These are phyloP conservation scores for Debaryomyces hansenii DNA, from an alignment of 805 yeast genomes.

Conservation along the genomic window DNA sequence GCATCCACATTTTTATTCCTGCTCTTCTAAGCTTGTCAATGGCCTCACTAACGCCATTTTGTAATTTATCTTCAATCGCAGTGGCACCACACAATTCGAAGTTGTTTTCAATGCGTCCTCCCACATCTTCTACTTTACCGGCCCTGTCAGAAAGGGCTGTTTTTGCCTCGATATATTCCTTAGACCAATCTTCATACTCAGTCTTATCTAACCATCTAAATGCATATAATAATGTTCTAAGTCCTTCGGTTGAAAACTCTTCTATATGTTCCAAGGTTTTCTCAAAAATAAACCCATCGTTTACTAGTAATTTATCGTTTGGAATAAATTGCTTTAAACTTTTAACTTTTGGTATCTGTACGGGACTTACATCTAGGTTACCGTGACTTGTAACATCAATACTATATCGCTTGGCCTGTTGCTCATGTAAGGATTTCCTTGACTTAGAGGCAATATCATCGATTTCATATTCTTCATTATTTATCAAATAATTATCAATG, in stretches of 20 bases:
- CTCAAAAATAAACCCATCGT: slow-evolving; percentile 78
- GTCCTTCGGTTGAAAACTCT: slow-evolving; percentile 91
- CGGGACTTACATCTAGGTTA: slow-evolving; percentile 2
- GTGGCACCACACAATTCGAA: slow-evolving; percentile 84
- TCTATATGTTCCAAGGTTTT: slow-evolving; percentile 88
- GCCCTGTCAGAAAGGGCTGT: slow-evolving; percentile 71
- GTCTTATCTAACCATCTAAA: slow-evolving; percentile 64
- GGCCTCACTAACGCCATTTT: slow-evolving; percentile 94
- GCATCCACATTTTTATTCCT: slow-evolving; percentile 95
- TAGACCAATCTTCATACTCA: slow-evolving; percentile 67
- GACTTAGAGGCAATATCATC: slow-evolving; percentile 53
- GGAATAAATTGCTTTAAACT: slow-evolving; percentile 17
- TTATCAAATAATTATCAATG: slow-evolving; percentile 50
- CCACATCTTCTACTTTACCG: slow-evolving; percentile 65
- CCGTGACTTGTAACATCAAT: slow-evolving; percentile 16
- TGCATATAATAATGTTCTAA: slow-evolving; percentile 84
- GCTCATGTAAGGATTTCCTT: slow-evolving; percentile 57
- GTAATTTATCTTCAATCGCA: slow-evolving; percentile 95
- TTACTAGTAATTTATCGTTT: slow-evolving; percentile 57
- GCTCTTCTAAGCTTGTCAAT: slow-evolving; percentile 91
- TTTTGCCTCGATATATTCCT: slow-evolving; percentile 70
- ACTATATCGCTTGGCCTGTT: slow-evolving; percentile 58
- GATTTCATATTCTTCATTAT: slow-evolving; percentile 51
- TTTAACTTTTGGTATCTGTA: slow-evolving; percentile 7
- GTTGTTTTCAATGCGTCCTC: slow-evolving; percentile 68